phyloP scores from a whole-genome alignment of 768 basidiomycete genomes.

The Thelephora aurantiotincta region DNA sequence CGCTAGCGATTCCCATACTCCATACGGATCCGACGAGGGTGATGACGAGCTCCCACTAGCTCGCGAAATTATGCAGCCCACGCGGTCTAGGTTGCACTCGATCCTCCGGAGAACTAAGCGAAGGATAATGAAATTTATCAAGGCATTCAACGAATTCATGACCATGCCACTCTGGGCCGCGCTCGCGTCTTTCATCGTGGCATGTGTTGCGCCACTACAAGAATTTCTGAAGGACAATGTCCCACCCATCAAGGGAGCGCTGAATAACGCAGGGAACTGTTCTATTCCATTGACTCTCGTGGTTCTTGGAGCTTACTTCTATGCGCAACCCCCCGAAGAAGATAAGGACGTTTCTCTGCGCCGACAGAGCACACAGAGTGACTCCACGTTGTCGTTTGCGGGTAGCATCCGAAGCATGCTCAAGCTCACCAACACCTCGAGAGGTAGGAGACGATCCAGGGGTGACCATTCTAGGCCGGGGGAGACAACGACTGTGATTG shows the following conservation, averaged over 20 bases:
- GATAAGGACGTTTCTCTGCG: neutral
- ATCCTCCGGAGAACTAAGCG: conserved; percentile 14
- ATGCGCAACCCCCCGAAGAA: conserved; percentile 21
- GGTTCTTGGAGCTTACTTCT: conserved; percentile 90
- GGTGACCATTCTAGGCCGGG: conserved; percentile 26
- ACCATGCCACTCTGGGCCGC: conserved; percentile 83
- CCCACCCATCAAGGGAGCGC: conserved; percentile 51
- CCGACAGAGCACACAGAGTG: neutral
- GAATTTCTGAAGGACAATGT: conserved; percentile 49
- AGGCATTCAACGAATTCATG: conserved; percentile 57
- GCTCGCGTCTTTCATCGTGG: conserved; percentile 59
- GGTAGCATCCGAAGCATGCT: conserved; percentile 31
- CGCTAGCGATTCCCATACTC: neutral
- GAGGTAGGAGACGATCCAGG: conserved; percentile 7
- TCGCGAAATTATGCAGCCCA: conserved; percentile 8
- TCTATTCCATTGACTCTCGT: conserved; percentile 82
- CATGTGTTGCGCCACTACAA: conserved; percentile 65
- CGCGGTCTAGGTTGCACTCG: conserved; percentile 13
- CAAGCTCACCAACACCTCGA: conserved; percentile 14
- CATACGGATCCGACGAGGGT: conserved; percentile 4
- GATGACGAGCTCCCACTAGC: conserved; percentile 9
- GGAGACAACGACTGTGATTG: conserved; percentile 72
- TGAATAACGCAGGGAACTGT: conserved; percentile 56
- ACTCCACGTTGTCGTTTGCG: conserved; percentile 20
- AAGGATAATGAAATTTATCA: conserved; percentile 18